A percentile compares a stretch with the other conserved stretches of the same genome.
Evolutionary conservation across 345 rosid species (phyloP).

Genomic region (Arabis alpina): DNA sequence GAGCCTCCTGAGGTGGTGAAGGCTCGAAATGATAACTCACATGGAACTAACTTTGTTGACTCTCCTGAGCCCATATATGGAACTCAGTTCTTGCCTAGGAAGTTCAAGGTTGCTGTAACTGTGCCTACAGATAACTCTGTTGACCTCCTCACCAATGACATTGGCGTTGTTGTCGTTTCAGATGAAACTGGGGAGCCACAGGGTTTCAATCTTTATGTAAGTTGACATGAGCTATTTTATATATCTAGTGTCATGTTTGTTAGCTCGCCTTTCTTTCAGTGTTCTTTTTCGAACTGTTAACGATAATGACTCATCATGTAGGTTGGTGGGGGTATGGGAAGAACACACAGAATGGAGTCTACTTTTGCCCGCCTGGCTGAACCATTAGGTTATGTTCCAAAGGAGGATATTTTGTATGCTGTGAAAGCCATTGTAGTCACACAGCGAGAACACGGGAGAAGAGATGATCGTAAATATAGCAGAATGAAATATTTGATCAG

Average conservation of each 20-base stretch:
- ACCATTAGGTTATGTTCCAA: conserved; percentile 89
- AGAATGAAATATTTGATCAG: conserved; percentile 91
- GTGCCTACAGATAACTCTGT: conserved; percentile 94
- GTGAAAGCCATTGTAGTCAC: conserved; percentile 96
- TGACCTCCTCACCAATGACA: conserved; percentile 90
- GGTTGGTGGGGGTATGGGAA: conserved; percentile 99
- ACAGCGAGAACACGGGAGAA: conserved; percentile 92
- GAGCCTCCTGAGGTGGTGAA: conserved; percentile 91
- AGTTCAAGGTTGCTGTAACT: conserved; percentile 93
- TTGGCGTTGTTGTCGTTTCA: conserved; percentile 80
- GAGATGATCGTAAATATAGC: conserved; percentile 95
- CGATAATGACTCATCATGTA: conserved; percentile 44
- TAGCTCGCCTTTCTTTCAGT: neutral
- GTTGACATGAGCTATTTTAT: conserved; percentile 30
- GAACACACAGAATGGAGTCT: conserved; percentile 86
- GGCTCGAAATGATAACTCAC: conserved; percentile 91
- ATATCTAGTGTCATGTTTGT: neutral
- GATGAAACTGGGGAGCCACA: conserved; percentile 87
- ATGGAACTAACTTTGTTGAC: conserved; percentile 93
- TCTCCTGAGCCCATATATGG: conserved; percentile 98
- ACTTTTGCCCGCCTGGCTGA: conserved; percentile 88
- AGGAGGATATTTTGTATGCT: conserved; percentile 87
- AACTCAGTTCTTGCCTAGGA: conserved; percentile 95
- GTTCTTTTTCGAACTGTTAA: conserved; percentile 6
- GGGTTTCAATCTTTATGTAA: conserved; percentile 90